These are phyloP conservation scores for Annona cherimola DNA, from an alignment of 164 flowering plant genomes.

Conservation along the genomic window DNA sequence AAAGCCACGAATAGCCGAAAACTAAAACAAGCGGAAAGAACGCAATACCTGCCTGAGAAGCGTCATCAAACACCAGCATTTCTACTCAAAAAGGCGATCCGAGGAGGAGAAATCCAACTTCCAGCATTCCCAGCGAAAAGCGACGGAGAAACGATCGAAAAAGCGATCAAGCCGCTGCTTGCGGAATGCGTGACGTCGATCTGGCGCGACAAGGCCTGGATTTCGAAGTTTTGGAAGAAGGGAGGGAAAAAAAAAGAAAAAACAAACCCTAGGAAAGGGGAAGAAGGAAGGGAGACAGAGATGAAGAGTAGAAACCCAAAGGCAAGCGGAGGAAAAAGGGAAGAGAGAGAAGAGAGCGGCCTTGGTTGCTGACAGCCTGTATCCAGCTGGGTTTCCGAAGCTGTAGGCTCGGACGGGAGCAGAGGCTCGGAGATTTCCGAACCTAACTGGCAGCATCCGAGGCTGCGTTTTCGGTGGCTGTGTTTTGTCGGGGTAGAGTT, in stretches of 20 bases:
- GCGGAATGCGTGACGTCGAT: conserved; percentile 12
- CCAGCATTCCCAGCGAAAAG: conserved; percentile 7
- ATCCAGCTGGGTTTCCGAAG: conserved; percentile 36
- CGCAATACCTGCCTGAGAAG: conserved; percentile 8
- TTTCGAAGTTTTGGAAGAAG: neutral
- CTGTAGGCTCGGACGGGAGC: conserved; percentile 8
- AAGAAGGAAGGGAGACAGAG: conserved; percentile 3
- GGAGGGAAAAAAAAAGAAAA: neutral
- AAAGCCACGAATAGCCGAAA: neutral
- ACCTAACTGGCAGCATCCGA: conserved; percentile 20
- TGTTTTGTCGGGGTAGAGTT: conserved; percentile 3
- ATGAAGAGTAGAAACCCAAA: conserved; percentile 11
- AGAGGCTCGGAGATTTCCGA: conserved; percentile 6
- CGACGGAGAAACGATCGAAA: conserved; percentile 5
- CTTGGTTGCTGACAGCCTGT: conserved; percentile 61
- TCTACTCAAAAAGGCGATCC: conserved; percentile 4
- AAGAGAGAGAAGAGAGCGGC: conserved; percentile 12
- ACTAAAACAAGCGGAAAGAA: neutral
- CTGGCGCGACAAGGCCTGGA: conserved; percentile 10
- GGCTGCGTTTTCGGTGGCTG: conserved; percentile 12
- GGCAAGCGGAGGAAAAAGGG: conserved; percentile 16
- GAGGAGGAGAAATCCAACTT: conserved; percentile 6
- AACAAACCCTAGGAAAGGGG: conserved; percentile 14
- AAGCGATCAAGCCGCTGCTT: conserved; percentile 5
- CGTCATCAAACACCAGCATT: conserved; percentile 7